Base-by-base conservation (phyloP, 2,329 filamentous ascomycete species). In the Acrocalymma vagum region DNA sequence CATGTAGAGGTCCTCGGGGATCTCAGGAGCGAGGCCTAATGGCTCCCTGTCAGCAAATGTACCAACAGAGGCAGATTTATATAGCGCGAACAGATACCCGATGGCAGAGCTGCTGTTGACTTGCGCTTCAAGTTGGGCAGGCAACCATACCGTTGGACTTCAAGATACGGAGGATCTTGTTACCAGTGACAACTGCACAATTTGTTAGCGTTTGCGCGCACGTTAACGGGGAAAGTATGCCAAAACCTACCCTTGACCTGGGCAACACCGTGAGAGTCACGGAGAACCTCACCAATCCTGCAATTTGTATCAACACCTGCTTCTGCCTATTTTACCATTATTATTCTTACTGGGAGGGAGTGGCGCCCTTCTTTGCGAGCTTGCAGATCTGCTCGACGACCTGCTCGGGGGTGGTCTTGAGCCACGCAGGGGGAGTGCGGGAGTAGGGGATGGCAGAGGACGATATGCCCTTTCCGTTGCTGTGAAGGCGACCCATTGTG, bases 1-100 rank as follows among this genome's bases (percentile, higher is more conserved):
- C 89, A 96, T 95, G 88, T 97, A 99, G 65, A 97, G 88, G 80
- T 99, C 94, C 86, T 99, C 94, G 74, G 95, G 94, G 69, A 99
- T 87, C 77, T 97, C 92, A 76, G 95, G 94, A 67, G 94, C 93
- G 75, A 99, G 91, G 82, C 94, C 94, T 99, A 58, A 51, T 53
- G 39, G 62, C 61, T 53, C 60, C 55, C 60, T 63, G 62, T 69
- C 64, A 68, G 65, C 55, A 51, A 55, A 63, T 45, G 45, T 66
- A 50, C 63, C 55, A 63, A 67, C 58, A 64, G 56, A 66, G 60
- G 63, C 63, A 55, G 42, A 81, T 81, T 74, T 72, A 72, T 67
- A 80, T 74, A 86, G 95, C 91, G 84, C 91, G 92, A n/a, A n/a
- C n/a, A 66, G 60, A 51, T 63, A 49, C 55, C 40, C 43, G 38